Evolutionary conservation across 345 rosid genomes (phyloP), one percentile per base, ranked within the genome.

Genomic region (Ceriops zippeliana): DNA sequence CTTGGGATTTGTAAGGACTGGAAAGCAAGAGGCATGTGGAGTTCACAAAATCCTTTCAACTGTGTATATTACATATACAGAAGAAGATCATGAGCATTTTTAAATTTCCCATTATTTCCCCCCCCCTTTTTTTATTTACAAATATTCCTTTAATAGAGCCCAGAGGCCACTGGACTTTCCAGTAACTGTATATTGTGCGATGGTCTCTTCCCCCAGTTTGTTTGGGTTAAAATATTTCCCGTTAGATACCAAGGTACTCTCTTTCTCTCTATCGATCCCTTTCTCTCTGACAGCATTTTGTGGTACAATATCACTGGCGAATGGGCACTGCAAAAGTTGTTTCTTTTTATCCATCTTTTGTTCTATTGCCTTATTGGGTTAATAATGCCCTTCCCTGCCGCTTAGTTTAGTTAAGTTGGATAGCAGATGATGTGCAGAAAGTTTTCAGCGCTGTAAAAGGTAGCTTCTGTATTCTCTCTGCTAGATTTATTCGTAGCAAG

Each of bases 391-490:
- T 28, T 75, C 62, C 17, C 72, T 73, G 78, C 81, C 63, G 79
- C 71, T 78, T 70, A 34, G 37, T 80, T 68, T 78, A 66, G 65
- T 75, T 77, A 68, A 78, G 80, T 76, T 69, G 86, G 73, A 57
- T 61, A 70, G 78, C 81, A 82, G 78, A 81, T 62, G 63, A 68
- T 73, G 85, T 63, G 78, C 81, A 80, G 81, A 83, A 76, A 72
- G 75, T 51, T 73, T 74, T 68, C 81, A 68, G 81, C 76, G 67
- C 72, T 70, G 79, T 65, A 75, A 87, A 84, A 87, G 86, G 81
- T 81, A 69, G 76, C 57, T 67, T 72, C 81, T 83, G 78, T 79
- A 74, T 80, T 81, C 72, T 72, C 75, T 63, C 74, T 76, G 62
- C 66, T 66, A 61, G 28, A 30, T 62, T 66, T 63, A 27, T 56